A percentile compares a stretch with the other conserved stretches of the same genome.
Conservation (phyloP, 441 rosid genomes). For the Eutrema salsugineum region DNA sequence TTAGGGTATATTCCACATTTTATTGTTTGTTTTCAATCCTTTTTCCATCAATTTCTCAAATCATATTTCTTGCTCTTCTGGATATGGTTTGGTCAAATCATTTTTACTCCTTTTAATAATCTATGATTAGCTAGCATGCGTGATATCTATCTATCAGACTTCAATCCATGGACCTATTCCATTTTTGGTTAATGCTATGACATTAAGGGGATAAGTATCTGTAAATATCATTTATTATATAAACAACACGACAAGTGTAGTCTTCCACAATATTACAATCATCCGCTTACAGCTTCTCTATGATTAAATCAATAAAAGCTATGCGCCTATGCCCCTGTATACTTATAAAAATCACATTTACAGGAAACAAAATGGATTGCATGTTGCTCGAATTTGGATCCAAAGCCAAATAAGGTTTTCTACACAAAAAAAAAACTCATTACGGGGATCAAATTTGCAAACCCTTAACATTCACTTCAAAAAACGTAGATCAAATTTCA, state of each 20-base stretch:
- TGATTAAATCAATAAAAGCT: no score
- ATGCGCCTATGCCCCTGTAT: no score
- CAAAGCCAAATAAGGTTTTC: no score
- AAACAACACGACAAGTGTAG: background rate
- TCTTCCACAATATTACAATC: no score
- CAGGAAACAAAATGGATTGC: no score
- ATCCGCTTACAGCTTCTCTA: no score
- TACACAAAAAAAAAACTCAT: no score
- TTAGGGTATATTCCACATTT: constrained; percentile 12
- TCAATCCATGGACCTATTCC: background rate
- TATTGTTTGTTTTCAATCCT: background rate
- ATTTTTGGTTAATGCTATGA: background rate
- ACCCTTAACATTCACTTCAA: no score
- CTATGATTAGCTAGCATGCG: background rate
- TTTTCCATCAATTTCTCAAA: background rate
- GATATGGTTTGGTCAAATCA: background rate
- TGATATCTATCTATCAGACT: background rate
- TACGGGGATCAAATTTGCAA: no score
- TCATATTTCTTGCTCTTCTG: background rate
- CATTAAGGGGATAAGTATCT: background rate
- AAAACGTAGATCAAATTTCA: no score
- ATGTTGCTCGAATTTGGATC: no score
- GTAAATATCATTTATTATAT: background rate
- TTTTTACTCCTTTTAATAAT: background rate
- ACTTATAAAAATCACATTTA: no score